These are phyloP conservation scores for Ostreobium quekettii DNA, from an alignment of 139 green algal species.

Conservation along the genomic window DNA sequence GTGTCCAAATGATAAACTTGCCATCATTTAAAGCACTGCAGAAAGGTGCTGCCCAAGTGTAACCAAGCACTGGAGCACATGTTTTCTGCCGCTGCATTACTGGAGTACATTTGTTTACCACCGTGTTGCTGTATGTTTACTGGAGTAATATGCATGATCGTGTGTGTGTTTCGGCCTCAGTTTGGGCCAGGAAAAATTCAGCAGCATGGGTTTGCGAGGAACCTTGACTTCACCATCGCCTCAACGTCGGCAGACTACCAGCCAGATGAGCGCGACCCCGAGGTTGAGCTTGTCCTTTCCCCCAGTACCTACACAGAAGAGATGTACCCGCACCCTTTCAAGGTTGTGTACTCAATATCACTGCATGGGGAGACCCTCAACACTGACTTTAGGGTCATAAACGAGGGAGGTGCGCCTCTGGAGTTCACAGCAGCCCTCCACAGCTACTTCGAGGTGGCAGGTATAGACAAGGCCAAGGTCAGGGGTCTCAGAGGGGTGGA, in stretches of 20 bases:
- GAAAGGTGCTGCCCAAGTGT: no score
- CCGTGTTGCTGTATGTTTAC: no score
- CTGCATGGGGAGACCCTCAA: constrained; percentile 76
- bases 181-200: constrained; percentile 88
- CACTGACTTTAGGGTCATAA: constrained; percentile 74
- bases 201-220: constrained; percentile 96
- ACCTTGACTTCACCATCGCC: constrained; percentile 77
- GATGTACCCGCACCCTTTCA: constrained; percentile 84
- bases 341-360: constrained; percentile 62
- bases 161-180: constrained; percentile 33
- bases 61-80: no score
- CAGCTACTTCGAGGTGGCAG: constrained; percentile 87
- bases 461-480: constrained; percentile 60
- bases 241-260: constrained; percentile 78
- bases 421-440: constrained; percentile 93
- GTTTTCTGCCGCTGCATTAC: no score
- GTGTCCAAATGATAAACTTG: no score
- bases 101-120: no score
- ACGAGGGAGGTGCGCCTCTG: constrained; percentile 54
- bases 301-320: constrained; percentile 82
- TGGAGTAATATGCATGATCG: no score
- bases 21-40: no score
- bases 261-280: constrained; percentile 60
- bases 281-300: constrained; percentile 71
- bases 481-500: constrained; percentile 65